phyloP scores from a whole-genome alignment of 148 eudicot species.

The Rhododendron mucronatum region DNA sequence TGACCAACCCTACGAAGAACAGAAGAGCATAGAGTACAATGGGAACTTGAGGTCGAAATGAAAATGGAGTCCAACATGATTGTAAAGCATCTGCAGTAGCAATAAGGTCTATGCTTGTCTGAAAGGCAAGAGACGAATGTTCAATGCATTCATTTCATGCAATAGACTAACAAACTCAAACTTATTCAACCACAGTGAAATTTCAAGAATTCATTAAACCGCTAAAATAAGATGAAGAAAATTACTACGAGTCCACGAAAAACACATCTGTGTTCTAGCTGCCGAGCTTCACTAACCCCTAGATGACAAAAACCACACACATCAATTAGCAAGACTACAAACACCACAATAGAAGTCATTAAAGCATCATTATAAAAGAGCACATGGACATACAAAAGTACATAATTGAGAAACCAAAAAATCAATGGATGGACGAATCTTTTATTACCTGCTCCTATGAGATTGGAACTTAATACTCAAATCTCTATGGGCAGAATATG shows the following conservation, averaged over 20 bases:
- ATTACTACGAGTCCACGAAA: conserved; percentile 41
- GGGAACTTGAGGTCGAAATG: not conserved
- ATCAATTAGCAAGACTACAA: conserved; percentile 26
- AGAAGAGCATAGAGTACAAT: not conserved
- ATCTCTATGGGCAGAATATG: conserved; percentile 85
- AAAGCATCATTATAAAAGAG: conserved; percentile 10
- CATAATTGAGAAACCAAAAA: not conserved
- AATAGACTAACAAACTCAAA: not conserved
- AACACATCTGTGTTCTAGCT: conserved; percentile 41
- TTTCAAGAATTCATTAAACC: conserved; percentile 1
- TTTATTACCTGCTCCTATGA: conserved; percentile 73
- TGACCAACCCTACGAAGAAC: not conserved
- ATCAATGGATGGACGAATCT: not conserved
- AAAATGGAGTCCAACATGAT: not conserved
- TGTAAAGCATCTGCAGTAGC: not conserved
- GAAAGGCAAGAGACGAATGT: not conserved
- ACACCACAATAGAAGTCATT: conserved; percentile 4
- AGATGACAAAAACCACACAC: conserved; percentile 28
- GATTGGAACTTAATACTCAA: conserved; percentile 77
- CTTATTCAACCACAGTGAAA: conserved; percentile 2
- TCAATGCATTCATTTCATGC: not conserved
- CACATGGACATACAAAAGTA: not conserved
- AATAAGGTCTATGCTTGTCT: not conserved
- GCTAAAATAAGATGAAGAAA: conserved; percentile 34
- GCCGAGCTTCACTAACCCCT: conserved; percentile 58